Conservation (phyloP, 768 basidiomycete species). For the Leccinum sublutescens region DNA sequence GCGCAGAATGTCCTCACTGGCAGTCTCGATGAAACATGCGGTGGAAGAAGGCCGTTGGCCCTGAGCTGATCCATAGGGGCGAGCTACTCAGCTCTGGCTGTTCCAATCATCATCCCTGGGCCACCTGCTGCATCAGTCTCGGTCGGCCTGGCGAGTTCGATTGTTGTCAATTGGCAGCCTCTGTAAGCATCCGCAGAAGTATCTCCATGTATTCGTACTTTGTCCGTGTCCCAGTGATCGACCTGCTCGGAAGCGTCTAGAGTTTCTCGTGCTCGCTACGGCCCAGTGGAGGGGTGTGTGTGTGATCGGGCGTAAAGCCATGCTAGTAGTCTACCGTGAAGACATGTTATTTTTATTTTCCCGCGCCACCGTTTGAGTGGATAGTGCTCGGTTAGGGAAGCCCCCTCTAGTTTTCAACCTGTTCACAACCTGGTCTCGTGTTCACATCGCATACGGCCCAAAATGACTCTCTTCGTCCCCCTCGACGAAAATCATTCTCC, state of each 20-base stretch:
- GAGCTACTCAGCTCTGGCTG: slow-evolving; percentile 30
- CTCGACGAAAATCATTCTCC: slow-evolving; percentile 47
- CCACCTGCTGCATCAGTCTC: slow-evolving; percentile 26
- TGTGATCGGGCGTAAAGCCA: background rate
- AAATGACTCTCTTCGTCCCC: slow-evolving; percentile 67
- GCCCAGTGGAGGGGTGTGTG: slow-evolving; percentile 29
- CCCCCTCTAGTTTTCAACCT: slow-evolving; percentile 24
- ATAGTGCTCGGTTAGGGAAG: slow-evolving; percentile 17
- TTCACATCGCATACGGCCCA: slow-evolving; percentile 28
- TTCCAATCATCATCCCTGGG: slow-evolving; percentile 33
- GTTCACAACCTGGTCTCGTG: slow-evolving; percentile 18
- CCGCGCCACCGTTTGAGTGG: slow-evolving; percentile 27
- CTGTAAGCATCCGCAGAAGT: slow-evolving; percentile 25
- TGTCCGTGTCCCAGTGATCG: slow-evolving; percentile 30
- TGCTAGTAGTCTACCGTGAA: slow-evolving; percentile 30
- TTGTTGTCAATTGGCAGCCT: slow-evolving; percentile 24
- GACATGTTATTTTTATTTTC: slow-evolving; percentile 25
- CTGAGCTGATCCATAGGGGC: slow-evolving; percentile 26
- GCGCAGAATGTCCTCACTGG: slow-evolving; percentile 19
- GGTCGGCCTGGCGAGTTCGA: slow-evolving; percentile 12
- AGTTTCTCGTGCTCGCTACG: slow-evolving; percentile 10
- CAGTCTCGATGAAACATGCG: slow-evolving; percentile 15
- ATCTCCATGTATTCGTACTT: slow-evolving; percentile 33
- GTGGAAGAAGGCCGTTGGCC: slow-evolving; percentile 13
- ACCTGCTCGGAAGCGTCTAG: slow-evolving; percentile 20